Evolutionary conservation across 1,139 yeast genomes (phyloP).

Genomic region (Pichia inconspicua): DNA sequence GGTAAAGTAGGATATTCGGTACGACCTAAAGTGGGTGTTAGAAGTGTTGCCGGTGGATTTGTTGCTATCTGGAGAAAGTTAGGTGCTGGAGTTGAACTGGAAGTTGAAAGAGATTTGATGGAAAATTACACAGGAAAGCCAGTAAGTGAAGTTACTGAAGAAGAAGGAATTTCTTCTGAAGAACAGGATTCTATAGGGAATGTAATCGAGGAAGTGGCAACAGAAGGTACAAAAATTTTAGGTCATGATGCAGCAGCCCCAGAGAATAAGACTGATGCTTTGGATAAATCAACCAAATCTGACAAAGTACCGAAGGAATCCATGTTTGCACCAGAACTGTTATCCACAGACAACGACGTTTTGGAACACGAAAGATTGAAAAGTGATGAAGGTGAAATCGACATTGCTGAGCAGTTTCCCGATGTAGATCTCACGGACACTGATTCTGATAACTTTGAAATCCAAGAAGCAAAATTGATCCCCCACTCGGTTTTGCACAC

Average conservation of each 20-base stretch:
- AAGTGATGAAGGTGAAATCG: not conserved
- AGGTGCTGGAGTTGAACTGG: constrained; percentile 12
- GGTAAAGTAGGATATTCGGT: constrained; percentile 36
- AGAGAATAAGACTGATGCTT: not conserved
- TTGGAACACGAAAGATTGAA: constrained; percentile 6
- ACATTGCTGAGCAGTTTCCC: not conserved
- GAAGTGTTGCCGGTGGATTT: constrained; percentile 42
- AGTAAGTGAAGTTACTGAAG: not conserved
- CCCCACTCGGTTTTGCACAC: constrained; percentile 15
- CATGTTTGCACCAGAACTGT: constrained; percentile 4
- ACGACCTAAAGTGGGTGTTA: constrained; percentile 39
- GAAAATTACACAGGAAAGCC: constrained; percentile 7
- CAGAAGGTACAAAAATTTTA: not conserved
- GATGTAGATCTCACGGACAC: not conserved
- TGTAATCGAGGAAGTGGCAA: not conserved
- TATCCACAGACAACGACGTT: constrained; percentile 12
- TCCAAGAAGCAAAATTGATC: constrained; percentile 11
- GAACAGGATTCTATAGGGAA: not conserved
- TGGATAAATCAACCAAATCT: too few species aligned
- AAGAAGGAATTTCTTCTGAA: not conserved
- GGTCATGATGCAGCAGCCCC: not conserved
- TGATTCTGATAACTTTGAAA: constrained; percentile 5
- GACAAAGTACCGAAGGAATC: not conserved
- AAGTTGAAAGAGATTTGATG: constrained; percentile 10
- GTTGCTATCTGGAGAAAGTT: constrained; percentile 30